Percentiles rank a stretch among this genome's conserved stretches.
These are phyloP conservation scores for Russula sp. DNA, from an alignment of 768 basidiomycete species.

Conservation along the genomic window DNA sequence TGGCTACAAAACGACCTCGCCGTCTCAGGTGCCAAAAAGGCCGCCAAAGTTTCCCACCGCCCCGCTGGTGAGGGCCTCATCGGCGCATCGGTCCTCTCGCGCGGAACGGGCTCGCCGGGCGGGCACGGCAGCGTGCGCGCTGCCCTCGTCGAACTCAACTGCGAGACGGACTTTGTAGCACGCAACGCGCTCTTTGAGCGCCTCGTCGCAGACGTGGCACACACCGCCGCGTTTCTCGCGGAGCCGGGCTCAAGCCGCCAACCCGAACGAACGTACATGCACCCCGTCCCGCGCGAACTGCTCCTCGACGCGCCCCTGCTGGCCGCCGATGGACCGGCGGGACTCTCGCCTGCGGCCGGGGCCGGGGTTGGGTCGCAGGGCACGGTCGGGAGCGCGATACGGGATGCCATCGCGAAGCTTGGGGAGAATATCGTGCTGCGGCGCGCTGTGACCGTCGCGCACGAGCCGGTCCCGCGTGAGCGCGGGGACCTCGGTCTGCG, in stretches of 20 bases:
- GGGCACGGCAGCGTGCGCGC: constrained; percentile 55
- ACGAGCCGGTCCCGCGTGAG: constrained; percentile 27
- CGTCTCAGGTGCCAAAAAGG: constrained; percentile 67
- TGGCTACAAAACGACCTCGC: constrained; percentile 79
- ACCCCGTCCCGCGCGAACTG: constrained; percentile 45
- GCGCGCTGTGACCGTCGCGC: constrained; percentile 39
- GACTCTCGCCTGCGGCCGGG: constrained; percentile 5
- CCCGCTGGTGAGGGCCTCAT: constrained; percentile 74
- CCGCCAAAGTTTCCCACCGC: constrained; percentile 76
- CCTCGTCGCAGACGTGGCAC: constrained; percentile 73
- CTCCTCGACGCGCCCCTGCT: constrained; percentile 69
- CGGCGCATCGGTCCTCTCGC: constrained; percentile 66
- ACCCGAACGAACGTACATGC: constrained; percentile 36
- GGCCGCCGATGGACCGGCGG: constrained; percentile 27
- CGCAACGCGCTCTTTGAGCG: constrained; percentile 75
- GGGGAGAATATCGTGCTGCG: constrained; percentile 73
- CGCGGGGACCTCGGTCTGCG: constrained; percentile 13
- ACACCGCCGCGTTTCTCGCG: constrained; percentile 71
- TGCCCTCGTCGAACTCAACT: constrained; percentile 87
- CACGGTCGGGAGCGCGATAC: constrained; percentile 59
- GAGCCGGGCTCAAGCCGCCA: constrained; percentile 31
- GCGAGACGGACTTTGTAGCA: constrained; percentile 96
- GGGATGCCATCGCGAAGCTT: constrained; percentile 64
- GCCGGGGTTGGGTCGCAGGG: constrained; percentile 17
- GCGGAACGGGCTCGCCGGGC: constrained; percentile 41